Base-by-base conservation (phyloP, 2,329 filamentous ascomycete species). In the Cadophora malorum region DNA sequence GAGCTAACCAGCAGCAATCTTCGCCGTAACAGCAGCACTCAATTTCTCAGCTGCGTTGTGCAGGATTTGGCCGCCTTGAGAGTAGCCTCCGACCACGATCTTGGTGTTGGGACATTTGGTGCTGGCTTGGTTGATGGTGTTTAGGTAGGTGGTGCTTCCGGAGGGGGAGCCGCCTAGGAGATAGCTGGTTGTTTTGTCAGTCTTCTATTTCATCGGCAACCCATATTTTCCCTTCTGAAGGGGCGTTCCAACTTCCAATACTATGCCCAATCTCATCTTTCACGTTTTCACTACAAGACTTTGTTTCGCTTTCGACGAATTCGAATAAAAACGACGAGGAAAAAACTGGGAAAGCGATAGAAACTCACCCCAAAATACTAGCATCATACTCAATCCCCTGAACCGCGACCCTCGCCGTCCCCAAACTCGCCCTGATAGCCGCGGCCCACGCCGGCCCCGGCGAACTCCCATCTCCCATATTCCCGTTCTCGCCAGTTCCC, bases 371-470 rank as follows among this genome's bases (percentile, higher is more conserved):
- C 2, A 58, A 7, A 31, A 65, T 21, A 33, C 12, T 58, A n/a
- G 47, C 63, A 45, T 53, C 45, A 61, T 66, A 66, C 8, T 62
- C 53, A 41, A 66, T 50, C 5, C 64, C 64, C 47, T 66, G 64
- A 16, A 66, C 64, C 3, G 64, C 23, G 7, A 66, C 25, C 14
- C 50, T 62, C 4, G 21, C 56, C 41, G 45, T 52, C 10, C 64
- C 64, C n/a, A 66, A 23, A 10, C 28, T 38, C 19, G 28, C 19
- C 23, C 45, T 52, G 14, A 66, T 49, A 8, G 25, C 53, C 10
- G 56, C 45, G 9, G 45, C 28, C 45, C 45, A 66, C 9, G 64
- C 55, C 12, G 64, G 64, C 21, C 64, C 64, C 19, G 64, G 55
- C 25, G 47, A 52, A 2, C 41, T 38, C 21, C 64, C 64, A 38